phyloP scores from a whole-genome alignment of 2,329 filamentous ascomycete species.

The Teratosphaeria viscida region DNA sequence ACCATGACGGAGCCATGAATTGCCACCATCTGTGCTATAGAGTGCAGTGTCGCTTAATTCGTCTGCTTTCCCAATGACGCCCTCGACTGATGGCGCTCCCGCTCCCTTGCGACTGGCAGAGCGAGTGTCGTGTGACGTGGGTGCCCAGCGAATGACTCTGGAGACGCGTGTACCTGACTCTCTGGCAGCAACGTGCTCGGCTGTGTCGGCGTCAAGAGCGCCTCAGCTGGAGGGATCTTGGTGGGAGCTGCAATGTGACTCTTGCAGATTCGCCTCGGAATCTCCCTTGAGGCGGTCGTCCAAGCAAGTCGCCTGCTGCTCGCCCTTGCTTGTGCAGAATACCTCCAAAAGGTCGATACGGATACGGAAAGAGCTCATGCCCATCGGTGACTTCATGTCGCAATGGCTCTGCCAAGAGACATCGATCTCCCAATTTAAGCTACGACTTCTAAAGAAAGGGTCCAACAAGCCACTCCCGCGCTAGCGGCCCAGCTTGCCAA shows the following conservation, averaged over 20 bases:
- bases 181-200: neutral
- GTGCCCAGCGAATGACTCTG: neutral
- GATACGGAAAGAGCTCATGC: neutral
- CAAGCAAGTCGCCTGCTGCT: neutral
- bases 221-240: neutral
- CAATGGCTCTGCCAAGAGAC: neutral
- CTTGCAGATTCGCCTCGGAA: neutral
- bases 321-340: neutral
- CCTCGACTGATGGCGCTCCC: neutral
- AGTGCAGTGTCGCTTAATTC: neutral
- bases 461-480: neutral
- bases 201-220: neutral
- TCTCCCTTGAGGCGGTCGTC: neutral
- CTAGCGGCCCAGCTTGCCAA: neutral
- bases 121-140: neutral
- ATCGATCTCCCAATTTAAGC: neutral
- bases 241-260: neutral
- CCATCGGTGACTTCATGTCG: neutral
- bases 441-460: neutral
- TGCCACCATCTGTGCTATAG: neutral
- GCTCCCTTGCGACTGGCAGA: neutral
- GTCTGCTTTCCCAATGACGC: neutral
- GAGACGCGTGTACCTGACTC: neutral
- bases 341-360: neutral
- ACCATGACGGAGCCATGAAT: constrained; percentile 25